Evolutionary conservation across 768 basidiomycete species (phyloP).

Genomic region (Agaricus sinodeliciosus): DNA sequence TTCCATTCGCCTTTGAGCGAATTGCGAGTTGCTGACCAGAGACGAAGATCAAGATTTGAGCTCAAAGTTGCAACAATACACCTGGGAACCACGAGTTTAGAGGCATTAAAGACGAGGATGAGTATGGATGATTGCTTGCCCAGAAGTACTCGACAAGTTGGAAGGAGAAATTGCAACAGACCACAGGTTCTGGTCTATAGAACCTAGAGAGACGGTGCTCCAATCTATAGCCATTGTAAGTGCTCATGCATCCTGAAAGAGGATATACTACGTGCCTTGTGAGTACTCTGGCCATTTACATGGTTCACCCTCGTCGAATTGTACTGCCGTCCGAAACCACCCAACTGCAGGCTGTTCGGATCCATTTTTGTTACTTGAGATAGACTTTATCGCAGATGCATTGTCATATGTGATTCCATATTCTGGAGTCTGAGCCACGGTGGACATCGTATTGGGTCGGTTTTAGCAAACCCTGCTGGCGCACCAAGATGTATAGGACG

Average conservation of each 20-base stretch:
- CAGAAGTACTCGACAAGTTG: conserved; percentile 48
- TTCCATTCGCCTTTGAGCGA: conserved; percentile 69
- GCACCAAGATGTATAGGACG: conserved; percentile 64
- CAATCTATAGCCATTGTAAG: conserved; percentile 41
- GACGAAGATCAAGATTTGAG: conserved; percentile 67
- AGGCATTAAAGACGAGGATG: not conserved
- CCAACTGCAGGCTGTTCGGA: conserved; percentile 34
- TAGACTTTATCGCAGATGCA: conserved; percentile 42
- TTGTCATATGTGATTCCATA: conserved; percentile 63
- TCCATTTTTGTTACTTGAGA: conserved; percentile 21
- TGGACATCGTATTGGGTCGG: conserved; percentile 6
- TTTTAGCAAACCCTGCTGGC: conserved; percentile 11
- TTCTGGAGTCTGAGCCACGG: conserved; percentile 55
- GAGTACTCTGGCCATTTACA: conserved; percentile 43
- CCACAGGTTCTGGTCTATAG: conserved; percentile 59
- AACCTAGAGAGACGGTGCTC: conserved; percentile 63
- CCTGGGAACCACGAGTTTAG: conserved; percentile 25
- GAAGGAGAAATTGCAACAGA: conserved; percentile 64
- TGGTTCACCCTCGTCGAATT: conserved; percentile 39
- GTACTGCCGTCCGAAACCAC: conserved; percentile 74
- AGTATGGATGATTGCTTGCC: conserved; percentile 34
- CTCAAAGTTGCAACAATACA: conserved; percentile 64
- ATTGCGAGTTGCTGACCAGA: conserved; percentile 66
- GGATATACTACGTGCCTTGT: conserved; percentile 29
- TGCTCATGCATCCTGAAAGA: not conserved